Evolutionary conservation across 2,329 filamentous ascomycete genomes (phyloP), one percentile per base, ranked within the genome.

Genomic region (Cyphellophora europaea): DNA sequence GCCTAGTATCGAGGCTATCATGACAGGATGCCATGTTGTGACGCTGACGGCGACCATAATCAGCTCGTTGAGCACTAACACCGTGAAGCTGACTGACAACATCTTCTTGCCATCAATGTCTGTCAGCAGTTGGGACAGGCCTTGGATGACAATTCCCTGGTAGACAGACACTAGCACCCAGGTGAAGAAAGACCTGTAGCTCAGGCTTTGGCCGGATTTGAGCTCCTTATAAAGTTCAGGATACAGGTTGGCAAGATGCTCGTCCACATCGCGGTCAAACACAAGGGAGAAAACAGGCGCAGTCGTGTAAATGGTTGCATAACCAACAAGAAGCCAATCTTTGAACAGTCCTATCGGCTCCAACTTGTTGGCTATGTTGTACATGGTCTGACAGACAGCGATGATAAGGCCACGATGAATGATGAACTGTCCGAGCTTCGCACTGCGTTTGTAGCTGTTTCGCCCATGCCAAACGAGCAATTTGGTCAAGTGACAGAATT

Each of bases 391-490:
- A 51, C 88, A 95, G 17, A 96, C 87, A 35, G 77, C 81, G 53
- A 98, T 93, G 52, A 98, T 94, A 29, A 98, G 67, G 33, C 91
- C 91, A 51, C 91, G 82, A 56, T 98, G 93, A 51, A 98, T 98
- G 51, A 98, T 89, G 59, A 98, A 98, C 57, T 96, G 93, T 1
- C 85, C 87, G 15, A 98, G 74, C 62, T 98, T 98, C 17, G 91
- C 91, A 40, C 79, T 86, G 30, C 93, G 77, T 61, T 96, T 96
- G 69, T 98, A 98, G 49, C 81, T 89, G 62, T 98, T 98, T 19
- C 93, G 79, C 1, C 91, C 91, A 56, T 98, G 93, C 91, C 93
- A 98, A 23, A 98, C 87, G n/a, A 98, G 74, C 2, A 98, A 72
- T 59, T 96, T 98, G 32, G 89, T 93, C 13, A 98, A 66, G 56